Evolutionary conservation across 345 rosid genomes (phyloP), one percentile per base, ranked within the genome.

Genomic region (Euphorbia pulcherrima): DNA sequence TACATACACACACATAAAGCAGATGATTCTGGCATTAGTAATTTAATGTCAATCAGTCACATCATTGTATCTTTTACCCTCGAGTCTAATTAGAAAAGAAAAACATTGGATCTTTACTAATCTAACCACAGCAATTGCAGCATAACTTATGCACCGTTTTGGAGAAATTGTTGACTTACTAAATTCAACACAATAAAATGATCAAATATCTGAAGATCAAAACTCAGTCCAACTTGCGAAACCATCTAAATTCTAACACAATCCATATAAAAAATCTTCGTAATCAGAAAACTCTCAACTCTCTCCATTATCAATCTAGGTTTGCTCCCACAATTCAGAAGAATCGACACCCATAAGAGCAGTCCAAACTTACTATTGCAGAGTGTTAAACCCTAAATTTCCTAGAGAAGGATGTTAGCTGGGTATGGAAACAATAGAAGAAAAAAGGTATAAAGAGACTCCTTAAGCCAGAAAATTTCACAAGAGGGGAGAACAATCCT

Each of bases 401-500:
- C 16, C 50, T 44, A 44, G 50, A 11, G 16, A 44, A 44, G 17
- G 44, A 39, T 39, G 44, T 9, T 39, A 39, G 12, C 44, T 39
- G 50, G 18, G 18, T 44, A 44, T 1, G 16, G 50, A 44, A 44
- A 41, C 37, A 7, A 33, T 33, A 33, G 37, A 7, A 7, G 47
- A 12, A 41, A 41, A 41, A 41, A 41, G 47, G 47, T 41, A 6
- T 9, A 41, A 41, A 41, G 8, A 41, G 47, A 41, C 47, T 41
- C 37, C 8, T 48, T 48, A 48, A 2, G 0, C 8, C n/a, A 35
- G 46, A 33, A 18, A 60, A 60, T 24, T 28, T 57, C 40, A 57
- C 37, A 57, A 57, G 10, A 57, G 20, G 12, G 64, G 64, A 60
- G 46, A 39, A 60, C 21, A 60, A 37, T 23, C 64, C 10, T 37